Base-by-base conservation (phyloP, 352 stramenopile genomes). In the Globisporangium radiosum region DNA sequence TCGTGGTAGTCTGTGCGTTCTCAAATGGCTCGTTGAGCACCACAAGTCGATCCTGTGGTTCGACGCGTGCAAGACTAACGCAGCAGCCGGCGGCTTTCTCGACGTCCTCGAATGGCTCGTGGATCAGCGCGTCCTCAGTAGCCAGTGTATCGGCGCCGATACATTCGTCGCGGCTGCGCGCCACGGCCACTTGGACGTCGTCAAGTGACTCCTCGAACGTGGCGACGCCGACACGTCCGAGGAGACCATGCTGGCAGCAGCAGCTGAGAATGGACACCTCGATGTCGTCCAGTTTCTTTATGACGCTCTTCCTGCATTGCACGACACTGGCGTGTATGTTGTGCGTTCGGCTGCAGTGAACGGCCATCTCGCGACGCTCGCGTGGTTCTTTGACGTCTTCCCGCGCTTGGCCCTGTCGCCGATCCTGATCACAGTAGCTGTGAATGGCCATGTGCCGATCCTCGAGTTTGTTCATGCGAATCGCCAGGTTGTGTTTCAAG, bases 341-440 rank as follows among this genome's bases (percentile, higher is more conserved):
- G 42, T 60, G 14, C 14, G 17, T 9, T 11, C 7, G 9, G 45
- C 55, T 9, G 55, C 36, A 2, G 9, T 4, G 36, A 47, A 54
- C 45, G 64, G 60, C 5, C 65, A 68, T 45, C 17, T 61, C 15
- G 47, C 37, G 3, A 33, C 61, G 4, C 10, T 65, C 36, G 13
- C 62, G 40, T 56, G 38, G 37, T 33, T 65, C 10, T 57, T 60
- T 9, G 54, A 15, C n/a, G 8, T 66, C 39, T 53, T 54, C 0
- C 17, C 6, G 1, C 50, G 60, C 43, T 37, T 52, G 7, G 69
- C 57, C 25, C 45, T 9, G 0, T 47, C 15, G 9, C 15, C 52
- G 13, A 53, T 62, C 1, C 63, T 69, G 47, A 42, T 66, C 17
- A 11, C 5, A 2, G 62, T 62, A 9, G 55, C 55, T 5, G 7